Base-by-base conservation (phyloP, 148 eudicot genomes). In the Suaeda aralocaspica region DNA sequence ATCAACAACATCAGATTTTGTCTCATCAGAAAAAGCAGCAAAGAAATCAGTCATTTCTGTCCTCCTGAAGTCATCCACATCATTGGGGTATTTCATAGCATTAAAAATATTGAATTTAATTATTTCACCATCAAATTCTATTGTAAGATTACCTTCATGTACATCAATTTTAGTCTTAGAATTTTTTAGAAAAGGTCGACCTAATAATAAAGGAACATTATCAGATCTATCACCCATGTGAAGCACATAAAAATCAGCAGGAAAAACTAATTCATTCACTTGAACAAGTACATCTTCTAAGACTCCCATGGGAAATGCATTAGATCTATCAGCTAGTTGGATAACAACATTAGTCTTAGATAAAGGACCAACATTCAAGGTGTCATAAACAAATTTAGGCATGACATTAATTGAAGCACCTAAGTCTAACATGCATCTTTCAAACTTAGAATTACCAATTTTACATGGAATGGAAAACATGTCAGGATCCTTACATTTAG, bases 251-350 rank as follows among this genome's bases (percentile, higher is more conserved):
- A 74, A 73, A 53, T 78, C 67, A 0, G 71, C 71, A 8, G 66
- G 65, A 41, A 66, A 66, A 16, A 56, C 55, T 44, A 66, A 21
- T 39, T 57, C 24, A 39, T 58, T 57, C 5, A 74, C 71, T 42
- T 53, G 42, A 0, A 74, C 67, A 11, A 74, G 30, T 11, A 74
- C 60, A 48, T 74, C 67, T 62, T 74, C 72, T 11, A 67, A 18
- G 0, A 74, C 42, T 1, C 72, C 72, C 5, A 66, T 15, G 6
- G 74, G 79, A 33, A 59, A 69, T 9, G 68, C 64, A 62, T 51
- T 62, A 6, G 69, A 49, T 29, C 79, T 51, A 69, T 63, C 74
- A 67, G 45, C 79, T 10, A 74, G 24, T 67, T 67, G 77, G 10
- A 74, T 67, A 5, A 74, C 46, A 3, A 67, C 57, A 25, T 56